Base-by-base conservation (phyloP, 495 filamentous ascomycete genomes). In the Patellaria atrata region DNA sequence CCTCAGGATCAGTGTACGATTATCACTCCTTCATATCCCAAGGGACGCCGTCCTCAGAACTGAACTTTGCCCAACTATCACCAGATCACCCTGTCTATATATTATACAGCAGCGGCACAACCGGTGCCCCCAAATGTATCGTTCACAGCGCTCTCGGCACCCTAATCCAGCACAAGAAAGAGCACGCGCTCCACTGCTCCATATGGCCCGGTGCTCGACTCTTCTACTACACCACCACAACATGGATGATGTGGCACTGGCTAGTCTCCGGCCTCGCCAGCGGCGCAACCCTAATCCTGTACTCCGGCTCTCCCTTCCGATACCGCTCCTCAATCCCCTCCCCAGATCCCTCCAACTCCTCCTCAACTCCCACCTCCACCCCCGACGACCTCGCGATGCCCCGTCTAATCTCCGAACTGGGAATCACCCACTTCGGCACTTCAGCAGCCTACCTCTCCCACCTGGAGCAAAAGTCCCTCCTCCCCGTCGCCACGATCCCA, bases 241-340 rank as follows among this genome's bases (percentile, higher is more conserved):
- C 85, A 3, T 89, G 79, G 83, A 89, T 92, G 84, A 94, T 93
- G 85, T 89, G 83, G 79, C 85, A 93, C 54, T 93, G 85, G 85
- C 72, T 84, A 27, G 72, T 92, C 13, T 86, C 81, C 4, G 82
- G 71, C 0, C 68, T 93, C 6, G 77, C 82, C 8, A 73, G 69
- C 34, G 85, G 84, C 36, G 67, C 78, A 5, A 86, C 82, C 1
- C 64, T 93, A 25, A 68, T 93, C 14, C 65, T 92, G 3, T 94
- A 94, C 55, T 79, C 89, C 41, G 85, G 85, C 20, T 89, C 81
- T 0, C 85, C 85, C 12, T 93, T 93, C 47, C 57, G 57, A 22
- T 57, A 54, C 33, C 20, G 45, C 16, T 45, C 44, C 2, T n/a
- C 10, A n/a, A 11, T 7, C 23, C 10, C 23, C n/a, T 11, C 38